These are phyloP conservation scores for Ceratocystis ficicola DNA, from an alignment of 2,329 filamentous ascomycete genomes.

Conservation along the genomic window DNA sequence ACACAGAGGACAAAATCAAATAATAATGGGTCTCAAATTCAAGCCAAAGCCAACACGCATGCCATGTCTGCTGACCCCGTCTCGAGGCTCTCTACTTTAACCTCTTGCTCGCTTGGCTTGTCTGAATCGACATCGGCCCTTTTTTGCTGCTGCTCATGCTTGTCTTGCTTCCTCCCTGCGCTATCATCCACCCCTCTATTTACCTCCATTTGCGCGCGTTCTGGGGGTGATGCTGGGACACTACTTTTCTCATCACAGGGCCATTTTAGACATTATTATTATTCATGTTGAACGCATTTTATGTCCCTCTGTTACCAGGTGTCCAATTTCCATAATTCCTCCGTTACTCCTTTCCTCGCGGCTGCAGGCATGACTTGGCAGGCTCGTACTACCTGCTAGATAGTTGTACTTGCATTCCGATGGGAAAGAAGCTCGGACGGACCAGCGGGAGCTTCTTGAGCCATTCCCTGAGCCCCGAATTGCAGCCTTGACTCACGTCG, in stretches of 20 bases:
- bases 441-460: not conserved
- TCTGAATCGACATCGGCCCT: constrained; percentile 10
- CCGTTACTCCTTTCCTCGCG: not conserved
- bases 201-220: not conserved
- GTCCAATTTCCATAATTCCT: too few species aligned
- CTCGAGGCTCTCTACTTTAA: constrained; percentile 1
- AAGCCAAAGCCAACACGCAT: not conserved
- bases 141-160: constrained; percentile 1
- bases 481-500: not conserved
- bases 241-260: not conserved
- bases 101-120: constrained; percentile 8
- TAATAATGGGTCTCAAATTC: not conserved
- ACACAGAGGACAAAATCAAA: not conserved
- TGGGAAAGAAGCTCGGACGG: not conserved
- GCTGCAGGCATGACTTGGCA: not conserved
- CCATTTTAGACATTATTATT: not conserved
- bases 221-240: not conserved
- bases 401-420: not conserved
- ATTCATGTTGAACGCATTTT: not conserved
- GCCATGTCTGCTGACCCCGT: not conserved
- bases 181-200: not conserved
- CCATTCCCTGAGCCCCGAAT: too few species aligned
- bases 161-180: constrained; percentile 9
- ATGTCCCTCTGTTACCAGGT: not conserved
- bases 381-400: constrained; percentile 3